Percentiles rank a stretch among this genome's conserved stretches.
Evolutionary conservation across 2,329 filamentous ascomycete genomes (phyloP).

Genomic region (Laburnicola sp.): DNA sequence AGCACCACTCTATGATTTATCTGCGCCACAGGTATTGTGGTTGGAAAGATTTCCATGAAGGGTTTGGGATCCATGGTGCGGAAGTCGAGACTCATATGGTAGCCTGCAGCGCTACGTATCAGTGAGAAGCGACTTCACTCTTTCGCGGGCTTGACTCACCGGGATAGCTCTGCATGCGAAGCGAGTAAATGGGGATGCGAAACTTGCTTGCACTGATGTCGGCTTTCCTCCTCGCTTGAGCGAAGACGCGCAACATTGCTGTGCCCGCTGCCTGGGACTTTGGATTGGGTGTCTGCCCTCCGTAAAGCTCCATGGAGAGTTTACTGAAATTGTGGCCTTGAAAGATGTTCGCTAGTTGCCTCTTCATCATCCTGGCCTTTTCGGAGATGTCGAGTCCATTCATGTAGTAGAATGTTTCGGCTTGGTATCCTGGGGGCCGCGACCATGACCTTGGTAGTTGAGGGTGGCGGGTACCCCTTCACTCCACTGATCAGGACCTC

Average conservation of each 20-base stretch:
- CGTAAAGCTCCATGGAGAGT: constrained; percentile 13
- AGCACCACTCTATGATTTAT: too few relatives aligned
- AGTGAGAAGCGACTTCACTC: not conserved
- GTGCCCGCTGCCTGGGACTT: constrained; percentile 14
- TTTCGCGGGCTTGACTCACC: not conserved
- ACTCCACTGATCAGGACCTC: constrained; percentile 30
- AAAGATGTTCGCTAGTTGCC: not conserved
- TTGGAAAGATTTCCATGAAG: not conserved
- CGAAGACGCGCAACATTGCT: constrained; percentile 15
- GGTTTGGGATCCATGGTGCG: not conserved
- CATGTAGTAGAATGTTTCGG: constrained; percentile 22
- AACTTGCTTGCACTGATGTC: not conserved
- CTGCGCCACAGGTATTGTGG: too few relatives aligned
- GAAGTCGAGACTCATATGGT: not conserved
- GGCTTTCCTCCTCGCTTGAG: constrained; percentile 2
- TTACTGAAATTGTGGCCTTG: not conserved
- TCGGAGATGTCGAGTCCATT: constrained; percentile 36
- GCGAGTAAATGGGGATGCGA: not conserved
- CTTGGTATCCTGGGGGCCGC: constrained; percentile 35
- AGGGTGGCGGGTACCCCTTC: constrained; percentile 33
- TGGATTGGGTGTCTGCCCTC: constrained; percentile 6
- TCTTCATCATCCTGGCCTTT: constrained; percentile 3
- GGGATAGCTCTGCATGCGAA: constrained; percentile 7
- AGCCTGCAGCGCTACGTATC: not conserved
- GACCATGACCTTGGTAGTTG: constrained; percentile 38